These are phyloP conservation scores for Saccharomyces hybrid DNA, from an alignment of 1,139 yeast species.

Conservation along the genomic window DNA sequence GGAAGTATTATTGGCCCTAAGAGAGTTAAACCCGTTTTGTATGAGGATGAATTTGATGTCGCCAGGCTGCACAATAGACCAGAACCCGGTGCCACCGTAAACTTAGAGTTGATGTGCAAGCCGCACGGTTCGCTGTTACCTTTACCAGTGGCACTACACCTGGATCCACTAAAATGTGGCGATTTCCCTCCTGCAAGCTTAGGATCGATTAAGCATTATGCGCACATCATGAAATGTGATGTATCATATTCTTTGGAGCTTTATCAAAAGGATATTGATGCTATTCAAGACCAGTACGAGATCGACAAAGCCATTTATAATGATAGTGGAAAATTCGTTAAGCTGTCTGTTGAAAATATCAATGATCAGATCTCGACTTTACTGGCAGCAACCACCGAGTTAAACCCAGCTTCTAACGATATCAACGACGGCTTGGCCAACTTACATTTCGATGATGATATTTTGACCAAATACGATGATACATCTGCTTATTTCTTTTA, in stretches of 20 bases:
- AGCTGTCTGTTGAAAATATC: conserved; percentile 51
- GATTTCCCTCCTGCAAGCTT: conserved; percentile 38
- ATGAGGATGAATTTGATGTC: conserved; percentile 41
- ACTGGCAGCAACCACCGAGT: conserved; percentile 8
- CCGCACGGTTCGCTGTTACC: conserved; percentile 56
- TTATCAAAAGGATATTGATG: conserved; percentile 36
- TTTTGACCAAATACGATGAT: conserved; percentile 28
- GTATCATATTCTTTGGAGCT: conserved; percentile 44
- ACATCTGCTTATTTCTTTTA: conserved; percentile 48
- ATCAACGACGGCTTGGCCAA: conserved; percentile 3
- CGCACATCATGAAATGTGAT: conserved; percentile 62
- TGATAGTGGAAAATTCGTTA: conserved; percentile 52
- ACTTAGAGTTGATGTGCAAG: conserved; percentile 64
- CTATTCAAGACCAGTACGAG: conserved; percentile 49
- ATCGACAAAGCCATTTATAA: conserved; percentile 52
- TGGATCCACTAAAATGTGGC: conserved; percentile 33
- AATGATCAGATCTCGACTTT: conserved; percentile 35
- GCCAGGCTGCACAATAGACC: conserved; percentile 43
- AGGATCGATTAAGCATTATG: conserved; percentile 36
- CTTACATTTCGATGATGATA: conserved; percentile 16
- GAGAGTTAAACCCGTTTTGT: conserved; percentile 63
- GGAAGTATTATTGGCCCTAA: conserved; percentile 50
- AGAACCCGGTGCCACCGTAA: conserved; percentile 48
- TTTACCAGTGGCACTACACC: conserved; percentile 43
- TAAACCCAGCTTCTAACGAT: neutral